Percentiles rank a stretch among this genome's conserved stretches.
Conservation (phyloP, 306 rosid genomes). For the Citrullus colocynthis region DNA sequence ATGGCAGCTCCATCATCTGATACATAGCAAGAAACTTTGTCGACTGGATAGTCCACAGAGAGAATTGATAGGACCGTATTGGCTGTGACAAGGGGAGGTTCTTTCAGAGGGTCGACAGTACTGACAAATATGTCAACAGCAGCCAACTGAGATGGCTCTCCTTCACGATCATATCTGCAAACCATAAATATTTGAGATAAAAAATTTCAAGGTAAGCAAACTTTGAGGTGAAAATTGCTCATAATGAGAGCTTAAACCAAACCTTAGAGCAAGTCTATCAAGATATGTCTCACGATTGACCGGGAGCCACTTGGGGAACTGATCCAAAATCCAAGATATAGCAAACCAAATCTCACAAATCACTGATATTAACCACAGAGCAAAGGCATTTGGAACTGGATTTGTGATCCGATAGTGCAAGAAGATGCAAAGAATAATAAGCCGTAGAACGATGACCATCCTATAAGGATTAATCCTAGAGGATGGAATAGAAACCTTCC, state of each 20-base stretch:
- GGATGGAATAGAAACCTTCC: constrained; percentile 94
- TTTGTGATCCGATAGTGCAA: constrained; percentile 90
- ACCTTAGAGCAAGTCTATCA: constrained; percentile 87
- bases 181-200: constrained; percentile 6
- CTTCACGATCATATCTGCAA: constrained; percentile 84
- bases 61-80: constrained; percentile 92
- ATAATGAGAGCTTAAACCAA: background rate
- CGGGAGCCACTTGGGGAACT: constrained; percentile 98
- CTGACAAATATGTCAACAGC: constrained; percentile 97
- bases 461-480: constrained; percentile 94
- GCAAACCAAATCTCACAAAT: constrained; percentile 99
- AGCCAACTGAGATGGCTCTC: constrained; percentile 92
- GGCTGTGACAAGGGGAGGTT: constrained; percentile 97
- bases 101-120: constrained; percentile 93
- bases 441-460: constrained; percentile 86
- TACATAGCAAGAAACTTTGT: constrained; percentile 94
- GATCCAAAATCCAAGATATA: constrained; percentile 94
- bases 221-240: background rate
- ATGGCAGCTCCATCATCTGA: constrained; percentile 99
- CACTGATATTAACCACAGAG: constrained; percentile 84
- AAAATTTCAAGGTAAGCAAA: background rate
- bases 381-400: constrained; percentile 83
- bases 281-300: constrained; percentile 97
- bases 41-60: constrained; percentile 91
- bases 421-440: constrained; percentile 59